A percentile compares a stretch with the other conserved stretches of the same genome.
phyloP scores from a whole-genome alignment of 2,329 filamentous ascomycete genomes.

The Hortaea werneckii region DNA sequence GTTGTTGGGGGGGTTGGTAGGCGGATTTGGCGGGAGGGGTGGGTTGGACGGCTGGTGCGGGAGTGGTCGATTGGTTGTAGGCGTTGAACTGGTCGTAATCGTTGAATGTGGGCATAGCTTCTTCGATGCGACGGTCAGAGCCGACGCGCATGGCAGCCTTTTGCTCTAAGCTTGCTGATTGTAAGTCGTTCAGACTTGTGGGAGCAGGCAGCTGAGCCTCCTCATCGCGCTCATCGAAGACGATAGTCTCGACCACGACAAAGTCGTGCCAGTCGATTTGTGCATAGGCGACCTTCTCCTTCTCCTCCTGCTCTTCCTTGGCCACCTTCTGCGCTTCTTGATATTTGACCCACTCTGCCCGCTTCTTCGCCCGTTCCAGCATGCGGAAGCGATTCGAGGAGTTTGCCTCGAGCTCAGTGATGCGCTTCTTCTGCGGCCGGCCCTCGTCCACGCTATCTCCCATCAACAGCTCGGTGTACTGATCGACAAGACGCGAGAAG shows the following conservation, averaged over 20 bases:
- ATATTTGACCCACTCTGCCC: conserved; percentile 78
- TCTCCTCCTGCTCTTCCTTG: conserved; percentile 78
- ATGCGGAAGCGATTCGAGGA: conserved; percentile 70
- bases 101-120: conserved; percentile 74
- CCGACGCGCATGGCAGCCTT: conserved; percentile 83
- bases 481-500: conserved; percentile 84
- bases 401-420: conserved; percentile 64
- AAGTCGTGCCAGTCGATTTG: conserved; percentile 99
- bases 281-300: conserved; percentile 65
- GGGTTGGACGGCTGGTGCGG: conserved; percentile 19
- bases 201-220: conserved; percentile 77
- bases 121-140: conserved; percentile 77
- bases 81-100: conserved; percentile 38
- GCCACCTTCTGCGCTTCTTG: conserved; percentile 78
- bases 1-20: conserved; percentile 11
- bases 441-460: conserved; percentile 59
- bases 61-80: conserved; percentile 13
- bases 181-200: conserved; percentile 79
- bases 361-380: conserved; percentile 68
- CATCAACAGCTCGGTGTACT: conserved; percentile 73
- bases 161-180: conserved; percentile 89
- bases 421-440: conserved; percentile 60
- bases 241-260: conserved; percentile 85
- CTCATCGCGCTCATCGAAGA: conserved; percentile 84
- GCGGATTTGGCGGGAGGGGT: conserved; percentile 2